A percentile compares a stretch with the other conserved stretches of the same genome.
Conservation (phyloP, 176 grass and related monocot species). For the Carex cristatella region DNA sequence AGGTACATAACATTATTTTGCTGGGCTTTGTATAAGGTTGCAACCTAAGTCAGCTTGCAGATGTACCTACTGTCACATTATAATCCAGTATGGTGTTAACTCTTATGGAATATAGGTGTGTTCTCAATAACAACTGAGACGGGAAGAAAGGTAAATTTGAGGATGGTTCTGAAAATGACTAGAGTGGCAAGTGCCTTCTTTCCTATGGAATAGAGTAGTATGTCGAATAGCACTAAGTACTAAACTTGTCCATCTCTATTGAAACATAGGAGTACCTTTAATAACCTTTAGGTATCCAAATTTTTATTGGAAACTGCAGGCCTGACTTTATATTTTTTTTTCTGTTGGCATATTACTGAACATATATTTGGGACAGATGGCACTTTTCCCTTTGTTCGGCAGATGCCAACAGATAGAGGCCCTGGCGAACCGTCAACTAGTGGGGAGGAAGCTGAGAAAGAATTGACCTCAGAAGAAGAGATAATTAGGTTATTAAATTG, state of each 20-base stretch:
- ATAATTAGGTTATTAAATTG: constrained; percentile 78
- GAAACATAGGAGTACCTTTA: background rate
- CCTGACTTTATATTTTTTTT: background rate
- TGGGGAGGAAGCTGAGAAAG: constrained; percentile 53
- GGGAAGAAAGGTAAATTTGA: background rate
- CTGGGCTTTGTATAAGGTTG: background rate
- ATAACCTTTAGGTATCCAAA: background rate
- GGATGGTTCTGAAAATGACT: background rate
- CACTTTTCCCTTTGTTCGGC: constrained; percentile 41
- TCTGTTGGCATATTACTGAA: background rate
- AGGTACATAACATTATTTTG: constrained; percentile 13
- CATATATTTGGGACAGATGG: constrained; percentile 24
- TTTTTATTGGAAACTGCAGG: background rate
- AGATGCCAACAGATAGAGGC: constrained; percentile 32
- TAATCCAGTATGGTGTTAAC: background rate
- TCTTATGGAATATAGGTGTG: background rate
- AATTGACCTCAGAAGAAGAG: constrained; percentile 84
- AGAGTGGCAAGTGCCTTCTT: background rate
- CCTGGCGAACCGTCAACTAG: constrained; percentile 76
- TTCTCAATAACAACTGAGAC: background rate
- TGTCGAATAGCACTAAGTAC: background rate
- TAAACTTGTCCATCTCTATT: background rate
- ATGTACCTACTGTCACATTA: background rate
- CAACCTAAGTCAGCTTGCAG: background rate
- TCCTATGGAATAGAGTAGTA: background rate